Base-by-base conservation (phyloP, 179 eudicot species). In the Heliamphora pulchella region DNA sequence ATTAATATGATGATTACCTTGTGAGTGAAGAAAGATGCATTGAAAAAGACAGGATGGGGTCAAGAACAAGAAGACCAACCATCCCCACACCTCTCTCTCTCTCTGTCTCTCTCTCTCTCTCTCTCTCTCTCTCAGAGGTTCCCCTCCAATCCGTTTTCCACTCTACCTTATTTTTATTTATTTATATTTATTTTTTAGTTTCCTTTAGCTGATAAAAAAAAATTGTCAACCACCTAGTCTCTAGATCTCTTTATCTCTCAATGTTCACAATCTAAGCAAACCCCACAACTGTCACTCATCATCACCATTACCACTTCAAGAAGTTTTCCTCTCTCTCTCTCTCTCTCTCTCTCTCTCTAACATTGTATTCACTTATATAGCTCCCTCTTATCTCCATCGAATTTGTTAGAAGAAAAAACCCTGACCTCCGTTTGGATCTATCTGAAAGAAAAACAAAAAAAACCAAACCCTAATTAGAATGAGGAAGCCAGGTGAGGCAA, bases 21-120 rank as follows among this genome's bases (percentile, higher is more conserved):
- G 87, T 83, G 89, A 85, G 87, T 85, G 89, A 87, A 87, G 89
- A 85, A 85, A 84, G 83, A 82, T 83, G 79, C 65, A 76, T 74
- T 31, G 82, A 82, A 84, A 79, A 77, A 71, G 80, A 76, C 81
- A 20, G 47, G 62, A 74, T 79, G 62, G 86, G 85, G 86, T 85
- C 86, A 81, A 87, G 84, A 86, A 85, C 86, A 83, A 85, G 84
- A 87, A 79, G 84, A 83, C 84, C 75, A 85, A 75, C 77, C 76
- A 74, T 81, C 54, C 39, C 70, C 70, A 74, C 72, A 48, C 53
- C 66, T 61, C 73, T 81, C 80, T 58, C 80, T 74, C 82, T 77
- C 80, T 71, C 41, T 59, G 75, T 50, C 71, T 71, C 82, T 67
- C 76, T 63, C 67, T 20, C 67, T 13, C 31, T 31, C 31, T 31